A percentile compares a stretch with the other conserved stretches of the same genome.
Conservation (phyloP, 2,329 filamentous ascomycete species). For the Penicillium sp. region DNA sequence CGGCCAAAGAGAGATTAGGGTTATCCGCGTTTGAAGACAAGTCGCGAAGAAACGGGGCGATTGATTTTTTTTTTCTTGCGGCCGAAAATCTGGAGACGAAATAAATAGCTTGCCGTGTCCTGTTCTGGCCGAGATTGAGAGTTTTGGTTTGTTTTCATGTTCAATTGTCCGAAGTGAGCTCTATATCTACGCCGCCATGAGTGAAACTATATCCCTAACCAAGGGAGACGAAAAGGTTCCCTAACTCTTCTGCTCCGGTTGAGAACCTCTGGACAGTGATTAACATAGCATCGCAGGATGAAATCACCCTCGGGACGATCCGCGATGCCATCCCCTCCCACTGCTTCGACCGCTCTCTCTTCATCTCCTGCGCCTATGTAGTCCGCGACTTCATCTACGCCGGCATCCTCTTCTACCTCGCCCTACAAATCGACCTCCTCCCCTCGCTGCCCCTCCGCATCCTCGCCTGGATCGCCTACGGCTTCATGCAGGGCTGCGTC, state of each 20-base stretch:
- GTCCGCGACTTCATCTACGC: constrained; percentile 61
- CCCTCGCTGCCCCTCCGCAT: constrained; percentile 51
- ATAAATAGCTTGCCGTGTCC: background rate
- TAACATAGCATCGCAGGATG: constrained; percentile 5
- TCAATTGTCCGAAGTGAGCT: background rate
- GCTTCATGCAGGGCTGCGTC: constrained; percentile 67
- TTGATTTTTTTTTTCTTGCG: background rate
- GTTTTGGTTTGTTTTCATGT: background rate
- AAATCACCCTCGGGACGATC: constrained; percentile 28
- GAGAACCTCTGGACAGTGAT: background rate
- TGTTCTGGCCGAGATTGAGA: background rate
- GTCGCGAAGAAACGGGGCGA: background rate
- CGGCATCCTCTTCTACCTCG: constrained; percentile 54
- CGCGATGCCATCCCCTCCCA: constrained; percentile 61
- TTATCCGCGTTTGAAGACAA: background rate
- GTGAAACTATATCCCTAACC: background rate
- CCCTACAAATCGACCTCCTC: constrained; percentile 60
- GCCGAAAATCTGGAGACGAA: background rate
- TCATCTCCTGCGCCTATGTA: constrained; percentile 61
- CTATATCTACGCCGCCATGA: background rate
- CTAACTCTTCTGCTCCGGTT: background rate
- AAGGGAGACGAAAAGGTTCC: constrained; percentile 2
- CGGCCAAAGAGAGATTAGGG: background rate
- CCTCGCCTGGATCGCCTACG: constrained; percentile 62
- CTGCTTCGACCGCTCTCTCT: constrained; percentile 63